Percentiles rank a stretch among this genome's conserved stretches.
phyloP scores from a whole-genome alignment of 768 basidiomycete genomes.

The Daedalea quercina region DNA sequence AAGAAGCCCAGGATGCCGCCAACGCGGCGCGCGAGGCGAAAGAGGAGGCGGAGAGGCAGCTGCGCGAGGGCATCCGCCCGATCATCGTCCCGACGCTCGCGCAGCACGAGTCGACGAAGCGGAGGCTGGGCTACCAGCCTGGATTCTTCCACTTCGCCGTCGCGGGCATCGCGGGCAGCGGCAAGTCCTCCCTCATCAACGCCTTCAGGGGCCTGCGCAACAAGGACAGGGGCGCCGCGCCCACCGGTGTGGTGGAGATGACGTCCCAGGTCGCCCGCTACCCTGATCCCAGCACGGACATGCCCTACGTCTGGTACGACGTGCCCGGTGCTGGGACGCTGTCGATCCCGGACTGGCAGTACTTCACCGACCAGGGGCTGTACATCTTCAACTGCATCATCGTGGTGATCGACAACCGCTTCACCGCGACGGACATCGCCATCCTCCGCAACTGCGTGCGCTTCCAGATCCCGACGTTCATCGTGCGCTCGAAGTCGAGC shows the following conservation, averaged over 20 bases:
- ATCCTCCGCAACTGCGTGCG: constrained; percentile 2
- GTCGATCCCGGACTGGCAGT: neutral
- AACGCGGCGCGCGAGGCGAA: neutral
- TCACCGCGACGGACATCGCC: neutral
- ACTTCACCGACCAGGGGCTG: constrained; percentile 3
- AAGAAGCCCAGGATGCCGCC: neutral
- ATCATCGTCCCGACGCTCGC: neutral
- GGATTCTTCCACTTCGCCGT: constrained; percentile 1
- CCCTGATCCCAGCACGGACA: neutral
- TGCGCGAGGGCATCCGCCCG: neutral
- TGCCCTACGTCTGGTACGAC: constrained; percentile 2
- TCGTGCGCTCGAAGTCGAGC: constrained; percentile 2
- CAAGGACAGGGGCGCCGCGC: neutral
- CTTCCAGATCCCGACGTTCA: constrained; percentile 1
- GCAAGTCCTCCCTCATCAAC: constrained; percentile 3
- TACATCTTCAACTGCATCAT: constrained; percentile 4
- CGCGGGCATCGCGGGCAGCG: neutral
- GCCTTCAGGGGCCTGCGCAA: neutral
- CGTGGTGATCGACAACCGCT: constrained; percentile 1
- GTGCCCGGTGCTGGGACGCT: constrained; percentile 3
- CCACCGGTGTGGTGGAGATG: neutral
- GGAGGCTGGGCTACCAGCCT: neutral
- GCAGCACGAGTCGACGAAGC: neutral
- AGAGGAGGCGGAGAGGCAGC: neutral
- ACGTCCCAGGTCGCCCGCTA: neutral